Conservation (phyloP, 257 asterid genomes). For the Thymus mandschuricus region DNA sequence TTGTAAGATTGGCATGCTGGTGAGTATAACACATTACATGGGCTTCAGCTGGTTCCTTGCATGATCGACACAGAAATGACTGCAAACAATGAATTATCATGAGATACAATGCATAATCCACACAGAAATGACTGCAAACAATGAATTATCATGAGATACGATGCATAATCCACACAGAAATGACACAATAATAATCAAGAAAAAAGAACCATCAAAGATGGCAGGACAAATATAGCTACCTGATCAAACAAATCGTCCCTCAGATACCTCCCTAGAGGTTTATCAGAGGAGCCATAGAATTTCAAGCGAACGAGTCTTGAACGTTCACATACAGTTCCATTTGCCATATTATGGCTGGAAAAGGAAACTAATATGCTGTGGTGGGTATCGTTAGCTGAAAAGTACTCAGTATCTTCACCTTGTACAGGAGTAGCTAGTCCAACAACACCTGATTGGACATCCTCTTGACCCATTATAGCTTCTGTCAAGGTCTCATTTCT, state of each 20-base stretch:
- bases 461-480: slow-evolving; percentile 37
- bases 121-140: slow-evolving; percentile 68
- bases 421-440: slow-evolving; percentile 43
- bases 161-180: slow-evolving; percentile 73
- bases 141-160: slow-evolving; percentile 21
- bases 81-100: slow-evolving; percentile 40
- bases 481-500: slow-evolving; percentile 26
- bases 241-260: slow-evolving; percentile 80
- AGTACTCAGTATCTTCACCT: slow-evolving; percentile 46
- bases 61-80: slow-evolving; percentile 71
- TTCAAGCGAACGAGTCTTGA: slow-evolving; percentile 77
- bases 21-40: slow-evolving; percentile 88
- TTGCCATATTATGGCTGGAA: slow-evolving; percentile 77
- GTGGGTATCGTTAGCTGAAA: slow-evolving; percentile 55
- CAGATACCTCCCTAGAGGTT: slow-evolving; percentile 92
- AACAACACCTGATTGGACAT: slow-evolving; percentile 45
- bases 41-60: slow-evolving; percentile 89
- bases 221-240: slow-evolving; percentile 47
- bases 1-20: slow-evolving; percentile 85
- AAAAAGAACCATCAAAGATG: neutral
- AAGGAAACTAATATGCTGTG: slow-evolving; percentile 88
- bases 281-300: slow-evolving; percentile 85
- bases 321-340: slow-evolving; percentile 79
- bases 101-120: slow-evolving; percentile 54
- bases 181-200: slow-evolving; percentile 35